Evolutionary conservation across 2,329 filamentous ascomycete genomes (phyloP), one percentile per base, ranked within the genome.

Genomic region (Setomelanomma holmii): DNA sequence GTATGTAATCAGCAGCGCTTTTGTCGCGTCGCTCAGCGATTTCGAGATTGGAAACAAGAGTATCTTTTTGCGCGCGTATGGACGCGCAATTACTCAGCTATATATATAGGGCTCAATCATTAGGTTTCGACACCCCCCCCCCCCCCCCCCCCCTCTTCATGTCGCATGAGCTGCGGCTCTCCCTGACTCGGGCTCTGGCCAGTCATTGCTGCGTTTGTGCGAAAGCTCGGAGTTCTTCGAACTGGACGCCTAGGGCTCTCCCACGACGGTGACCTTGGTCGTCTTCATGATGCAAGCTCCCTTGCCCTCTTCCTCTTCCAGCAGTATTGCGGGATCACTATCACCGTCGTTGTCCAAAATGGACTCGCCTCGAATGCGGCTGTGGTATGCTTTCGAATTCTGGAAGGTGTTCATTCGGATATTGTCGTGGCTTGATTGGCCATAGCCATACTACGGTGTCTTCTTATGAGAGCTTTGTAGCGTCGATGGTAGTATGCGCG

Each of bases 291-390:
- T 69, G 6, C 66, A 63, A 4, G 47, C 22, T 1, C 49, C 38
- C 22, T 64, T 64, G 17, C 55, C 50, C n/a, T 63, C 61, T 2
- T 56, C 56, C 1, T 64, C 60, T 4, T 62, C 55, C n/a, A 69
- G n/a, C n/a, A n/a, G 22, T 5, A 69, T 67, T 2, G 63, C 64
- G 11, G 61, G 58, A 49, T 69, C 66, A 42, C 66, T 69, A 16
- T 67, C 64, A 30, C 61, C 60, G 34, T 68, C 63, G 5, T 48
- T 51, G n/a, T 66, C 63, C 1, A 67, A 43, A n/a, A 60, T 44
- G 12, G 60, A 66, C 23, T 69, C 66, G 5, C 60, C 58, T 4
- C 54, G 58, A 19, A 61, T 24, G 4, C 60, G 55, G 33, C 55
- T 60, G 27, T 63, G 61, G 24, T 64, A 64, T 22, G 61, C 61